phyloP scores from a whole-genome alignment of 1,284 basidiomycete species.

The Retiboletus flavoniger region DNA sequence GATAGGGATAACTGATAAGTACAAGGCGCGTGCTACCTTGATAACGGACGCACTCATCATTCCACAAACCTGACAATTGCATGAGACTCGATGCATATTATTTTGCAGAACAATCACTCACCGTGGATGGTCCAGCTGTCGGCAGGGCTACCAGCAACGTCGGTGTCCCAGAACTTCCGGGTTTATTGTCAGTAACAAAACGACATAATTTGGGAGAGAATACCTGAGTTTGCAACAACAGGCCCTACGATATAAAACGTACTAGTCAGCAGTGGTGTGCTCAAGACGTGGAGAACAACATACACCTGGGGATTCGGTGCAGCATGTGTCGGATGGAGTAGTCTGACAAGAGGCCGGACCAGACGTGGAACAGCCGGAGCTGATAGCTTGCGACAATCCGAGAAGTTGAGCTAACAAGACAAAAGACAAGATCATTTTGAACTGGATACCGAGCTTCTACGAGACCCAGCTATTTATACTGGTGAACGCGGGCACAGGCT shows the following conservation, averaged over 20 bases:
- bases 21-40: background rate
- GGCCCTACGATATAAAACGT: slow-evolving; percentile 43
- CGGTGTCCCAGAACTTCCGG: slow-evolving; percentile 60
- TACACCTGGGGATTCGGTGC: slow-evolving; percentile 53
- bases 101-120: slow-evolving; percentile 27
- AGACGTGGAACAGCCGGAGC: slow-evolving; percentile 44
- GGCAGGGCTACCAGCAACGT: slow-evolving; percentile 61
- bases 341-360: slow-evolving; percentile 49
- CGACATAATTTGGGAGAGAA: background rate
- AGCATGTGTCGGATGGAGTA: slow-evolving; percentile 44
- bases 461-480: slow-evolving; percentile 17
- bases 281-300: slow-evolving; percentile 6
- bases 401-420: slow-evolving; percentile 21
- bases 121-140: slow-evolving; percentile 79
- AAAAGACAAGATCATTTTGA: slow-evolving; percentile 14
- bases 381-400: slow-evolving; percentile 18
- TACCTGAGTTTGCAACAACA: slow-evolving; percentile 64
- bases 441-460: background rate
- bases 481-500: background rate
- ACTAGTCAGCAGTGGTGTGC: background rate
- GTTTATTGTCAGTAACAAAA: slow-evolving; percentile 1
- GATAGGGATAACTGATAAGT: background rate
- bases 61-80: slow-evolving; percentile 57
- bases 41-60: slow-evolving; percentile 52
- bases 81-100: slow-evolving; percentile 6